Conservation (phyloP, 2,329 filamentous ascomycete species). For the Sphaerulina musiva region DNA sequence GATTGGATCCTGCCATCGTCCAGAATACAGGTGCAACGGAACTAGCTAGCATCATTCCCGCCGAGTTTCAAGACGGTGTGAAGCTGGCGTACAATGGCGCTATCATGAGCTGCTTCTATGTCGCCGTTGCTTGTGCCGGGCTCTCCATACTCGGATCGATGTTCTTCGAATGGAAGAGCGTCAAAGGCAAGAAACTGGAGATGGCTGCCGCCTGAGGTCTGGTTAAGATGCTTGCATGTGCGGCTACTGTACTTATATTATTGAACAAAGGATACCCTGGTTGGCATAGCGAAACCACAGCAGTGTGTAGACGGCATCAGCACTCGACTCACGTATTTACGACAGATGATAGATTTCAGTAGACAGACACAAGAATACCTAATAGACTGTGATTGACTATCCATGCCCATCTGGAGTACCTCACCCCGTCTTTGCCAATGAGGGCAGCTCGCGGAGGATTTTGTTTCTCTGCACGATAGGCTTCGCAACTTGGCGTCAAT, state of each 20-base stretch:
- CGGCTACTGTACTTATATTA: neutral
- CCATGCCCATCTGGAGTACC: too few species aligned
- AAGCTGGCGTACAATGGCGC: slow-evolving; percentile 57
- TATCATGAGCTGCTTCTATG: slow-evolving; percentile 54
- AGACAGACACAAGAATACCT: neutral
- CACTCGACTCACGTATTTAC: neutral
- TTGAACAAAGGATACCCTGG: neutral
- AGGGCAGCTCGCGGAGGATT: neutral
- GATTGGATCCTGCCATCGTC: slow-evolving; percentile 40
- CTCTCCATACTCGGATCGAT: slow-evolving; percentile 51
- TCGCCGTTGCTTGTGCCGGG: slow-evolving; percentile 50
- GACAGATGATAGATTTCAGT: slow-evolving; percentile 1
- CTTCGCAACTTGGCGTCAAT: slow-evolving; percentile 1
- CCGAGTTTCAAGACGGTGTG: slow-evolving; percentile 48
- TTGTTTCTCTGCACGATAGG: neutral
- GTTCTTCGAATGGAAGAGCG: slow-evolving; percentile 58
- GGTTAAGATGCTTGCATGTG: neutral
- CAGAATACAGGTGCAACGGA: slow-evolving; percentile 51
- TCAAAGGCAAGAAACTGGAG: slow-evolving; percentile 49
- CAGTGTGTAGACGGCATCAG: neutral
- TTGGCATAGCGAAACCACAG: neutral
- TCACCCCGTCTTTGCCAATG: neutral
- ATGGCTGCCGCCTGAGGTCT: slow-evolving; percentile 27
- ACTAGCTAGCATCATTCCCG: slow-evolving; percentile 49
- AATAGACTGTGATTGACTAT: neutral